Evolutionary conservation across 805 yeast genomes (phyloP).

Genomic region (Hanseniaspora occidentalis): DNA sequence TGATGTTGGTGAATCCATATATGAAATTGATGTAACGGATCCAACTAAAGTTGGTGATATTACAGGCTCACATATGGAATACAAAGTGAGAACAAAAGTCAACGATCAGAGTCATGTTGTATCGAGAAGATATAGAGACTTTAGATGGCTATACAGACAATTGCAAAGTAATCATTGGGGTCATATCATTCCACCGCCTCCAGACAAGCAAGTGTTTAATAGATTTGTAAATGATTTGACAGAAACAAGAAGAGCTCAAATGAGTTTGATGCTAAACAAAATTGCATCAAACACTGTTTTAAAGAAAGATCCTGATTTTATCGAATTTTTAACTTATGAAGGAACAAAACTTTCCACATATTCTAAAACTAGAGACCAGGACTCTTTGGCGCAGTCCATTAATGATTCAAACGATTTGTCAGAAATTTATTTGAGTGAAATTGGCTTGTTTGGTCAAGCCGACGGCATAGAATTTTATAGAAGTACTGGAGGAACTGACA

Average conservation of each 20-base stretch:
- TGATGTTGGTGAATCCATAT: constrained; percentile 11
- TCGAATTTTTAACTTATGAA: constrained; percentile 49
- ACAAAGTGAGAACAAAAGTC: constrained; percentile 58
- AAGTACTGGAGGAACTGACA: constrained; percentile 4
- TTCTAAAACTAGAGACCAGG: constrained; percentile 56
- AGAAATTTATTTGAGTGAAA: constrained; percentile 23
- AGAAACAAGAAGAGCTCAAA: constrained; percentile 33
- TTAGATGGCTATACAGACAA: constrained; percentile 88
- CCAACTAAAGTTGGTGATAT: constrained; percentile 88
- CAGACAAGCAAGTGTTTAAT: constrained; percentile 88
- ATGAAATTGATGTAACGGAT: constrained; percentile 71
- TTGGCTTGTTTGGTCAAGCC: constrained; percentile 21
- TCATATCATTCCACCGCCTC: constrained; percentile 85
- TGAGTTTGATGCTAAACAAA: constrained; percentile 49
- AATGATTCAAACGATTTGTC: constrained; percentile 28
- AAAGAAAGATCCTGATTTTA: constrained; percentile 62
- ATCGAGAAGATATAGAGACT: constrained; percentile 79
- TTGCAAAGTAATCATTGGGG: constrained; percentile 83
- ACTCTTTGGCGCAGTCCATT: constrained; percentile 41
- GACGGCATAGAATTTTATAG: constrained; percentile 16
- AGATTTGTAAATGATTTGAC: constrained; percentile 83
- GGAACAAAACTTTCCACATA: constrained; percentile 58
- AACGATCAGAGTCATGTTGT: constrained; percentile 29
- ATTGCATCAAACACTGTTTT: constrained; percentile 46
- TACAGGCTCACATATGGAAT: constrained; percentile 79